Base-by-base conservation (phyloP, 139 green algal species). In the Picochlorum costavermella region DNA sequence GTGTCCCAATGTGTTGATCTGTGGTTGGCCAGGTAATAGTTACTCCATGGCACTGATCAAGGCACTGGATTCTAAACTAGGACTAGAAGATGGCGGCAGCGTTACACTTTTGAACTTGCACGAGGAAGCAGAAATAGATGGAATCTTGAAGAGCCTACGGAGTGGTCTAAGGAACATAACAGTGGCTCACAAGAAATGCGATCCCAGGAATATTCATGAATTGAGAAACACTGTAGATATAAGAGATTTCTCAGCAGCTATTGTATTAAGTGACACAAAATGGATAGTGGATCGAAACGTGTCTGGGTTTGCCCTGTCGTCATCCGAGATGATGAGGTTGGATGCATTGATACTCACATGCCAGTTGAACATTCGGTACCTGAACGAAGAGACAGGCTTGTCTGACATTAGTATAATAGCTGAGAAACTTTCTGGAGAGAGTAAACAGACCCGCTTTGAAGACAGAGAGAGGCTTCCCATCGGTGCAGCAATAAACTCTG, bases 371-470 rank as follows among this genome's bases (percentile, higher is more conserved):
- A 70, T 84, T 33, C 68, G 81, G 13, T 68, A 75, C n/a, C 60
- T 77, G 29, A 64, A 80, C 13, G 71, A 83, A 68, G 75, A 78
- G 37, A 33, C 40, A 13, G 30, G 45, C 11, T 64, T 50, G 11
- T 74, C 71, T 28, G 60, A 68, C 60, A 85, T 86, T 64, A 78
- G 77, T 69, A 82, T 86, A 61, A 58, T 88, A 16, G n/a, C 58
- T 37, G 58, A 64, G 6, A 64, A 61, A 9, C 51, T 46, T n/a
- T 50, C 60, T 16, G 55, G 63, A 26, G 40, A 56, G 6, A 63
- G 70, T 1, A 31, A 80, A 16, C 17, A 53, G n/a, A 89, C 83
- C 0, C 66, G 83, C 2, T 89, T 89, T 67, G 83, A 89, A 61
- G 77, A 89, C 67, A 57, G 76, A 16, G 53, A 64, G 2, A 63